Evolutionary conservation across 768 basidiomycete genomes (phyloP).

Genomic region (Tricholoma saponaceum): DNA sequence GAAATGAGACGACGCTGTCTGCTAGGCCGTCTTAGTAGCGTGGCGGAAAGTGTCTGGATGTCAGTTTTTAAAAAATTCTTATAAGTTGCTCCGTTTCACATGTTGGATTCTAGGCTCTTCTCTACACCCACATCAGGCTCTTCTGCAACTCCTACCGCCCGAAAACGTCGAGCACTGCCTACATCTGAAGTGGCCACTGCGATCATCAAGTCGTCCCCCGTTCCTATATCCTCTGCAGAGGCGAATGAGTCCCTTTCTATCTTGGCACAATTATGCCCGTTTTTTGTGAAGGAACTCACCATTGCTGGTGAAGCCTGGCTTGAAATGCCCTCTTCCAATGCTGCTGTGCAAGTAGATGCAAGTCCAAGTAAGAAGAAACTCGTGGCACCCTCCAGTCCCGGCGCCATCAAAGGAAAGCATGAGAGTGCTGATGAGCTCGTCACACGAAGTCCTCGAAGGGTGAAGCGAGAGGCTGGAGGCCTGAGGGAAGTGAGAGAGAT

Average conservation of each 20-base stretch:
- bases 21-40: constrained; percentile 69
- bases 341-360: constrained; percentile 20
- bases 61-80: constrained; percentile 38
- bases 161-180: constrained; percentile 72
- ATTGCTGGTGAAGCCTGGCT: constrained; percentile 57
- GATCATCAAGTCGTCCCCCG: constrained; percentile 75
- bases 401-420: constrained; percentile 41
- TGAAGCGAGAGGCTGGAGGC: constrained; percentile 69
- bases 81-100: constrained; percentile 2
- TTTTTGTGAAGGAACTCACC: constrained; percentile 66
- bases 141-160: constrained; percentile 47
- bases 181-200: constrained; percentile 61
- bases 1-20: constrained; percentile 74
- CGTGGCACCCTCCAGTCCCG: constrained; percentile 44
- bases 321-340: constrained; percentile 53
- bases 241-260: constrained; percentile 70
- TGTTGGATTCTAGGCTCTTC: constrained; percentile 53
- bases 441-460: constrained; percentile 66
- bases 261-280: constrained; percentile 69
- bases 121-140: constrained; percentile 52
- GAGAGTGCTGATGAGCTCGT: constrained; percentile 60
- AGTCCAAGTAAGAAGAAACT: constrained; percentile 38
- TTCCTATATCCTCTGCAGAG: constrained; percentile 75
- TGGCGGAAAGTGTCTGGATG: constrained; percentile 92
- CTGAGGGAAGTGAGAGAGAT: constrained; percentile 79